These are phyloP conservation scores for Tetragonia tetragonoides DNA, from an alignment of 148 eudicot species.

Conservation along the genomic window DNA sequence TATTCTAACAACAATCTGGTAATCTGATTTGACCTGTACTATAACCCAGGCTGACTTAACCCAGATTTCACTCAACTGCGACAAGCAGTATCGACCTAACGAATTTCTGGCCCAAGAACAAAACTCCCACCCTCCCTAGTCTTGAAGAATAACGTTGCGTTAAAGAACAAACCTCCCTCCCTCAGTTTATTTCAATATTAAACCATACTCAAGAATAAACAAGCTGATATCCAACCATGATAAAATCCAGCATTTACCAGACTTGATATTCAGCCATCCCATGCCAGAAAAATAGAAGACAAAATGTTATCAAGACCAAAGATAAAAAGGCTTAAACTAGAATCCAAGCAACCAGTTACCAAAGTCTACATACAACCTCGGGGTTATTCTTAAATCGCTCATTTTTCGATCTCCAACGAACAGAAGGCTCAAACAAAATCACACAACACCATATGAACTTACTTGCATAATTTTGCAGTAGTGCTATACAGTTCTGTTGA, in stretches of 20 bases:
- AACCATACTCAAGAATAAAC: not conserved
- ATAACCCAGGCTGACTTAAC: not conserved
- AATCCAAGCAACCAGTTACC: not conserved
- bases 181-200: not conserved
- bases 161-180: too few relatives aligned
- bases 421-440: not conserved
- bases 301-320: not conserved
- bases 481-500: conserved; percentile 36
- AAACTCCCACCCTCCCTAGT: too few relatives aligned
- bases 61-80: not conserved
- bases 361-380: not conserved
- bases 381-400: not conserved
- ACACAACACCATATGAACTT: conserved; percentile 20
- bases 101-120: too few relatives aligned
- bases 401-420: not conserved
- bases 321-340: not conserved
- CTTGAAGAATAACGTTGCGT: too few relatives aligned
- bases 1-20: not conserved
- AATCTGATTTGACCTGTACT: not conserved
- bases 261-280: not conserved
- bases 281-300: not conserved
- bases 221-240: not conserved
- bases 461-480: conserved; percentile 51
- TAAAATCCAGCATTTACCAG: not conserved
- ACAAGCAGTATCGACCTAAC: not conserved